Base-by-base conservation (phyloP, 2,329 filamentous ascomycete species). In the Fusarium verrucosum region DNA sequence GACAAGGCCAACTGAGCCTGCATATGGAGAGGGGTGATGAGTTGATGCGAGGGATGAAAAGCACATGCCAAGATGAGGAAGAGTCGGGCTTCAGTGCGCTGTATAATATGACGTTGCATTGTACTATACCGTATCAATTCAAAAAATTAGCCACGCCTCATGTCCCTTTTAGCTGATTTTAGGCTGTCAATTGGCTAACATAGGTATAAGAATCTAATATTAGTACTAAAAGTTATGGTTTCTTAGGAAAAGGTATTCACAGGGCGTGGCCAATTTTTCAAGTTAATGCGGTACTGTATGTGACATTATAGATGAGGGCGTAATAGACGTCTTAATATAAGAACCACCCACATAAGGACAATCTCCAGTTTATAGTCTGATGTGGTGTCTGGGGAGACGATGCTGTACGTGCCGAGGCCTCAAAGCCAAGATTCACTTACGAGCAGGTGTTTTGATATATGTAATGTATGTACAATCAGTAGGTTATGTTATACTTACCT, bases 1-100 rank as follows among this genome's bases (percentile, higher is more conserved):
- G 81, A 84, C 75, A 91, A 91, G 82, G 86, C 74, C 33, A 72
- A 72, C 37, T 77, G 70, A 70, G 70, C 62, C 36, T 71, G 69
- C 66, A 64, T 62, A 45, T 68, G 59, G 46, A 68, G 63, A 69
- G 35, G 70, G 17, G 23, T 60, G 28, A 72, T 33, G 58, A 50
- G 40, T 35, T 28, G 36, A 46, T 19, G 41, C 33, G 25, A 19
- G 38, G 38, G 35, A 62, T 35, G 58, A 47, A 66, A 58, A 60
- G 57, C 53, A 54, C 51, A 60, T 44, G 49, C 40, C 49, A 42
- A 54, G 28, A 35, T 35, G 54, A 43, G 25, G 44, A 46, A 47
- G 55, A 54, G 56, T 58, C 57, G 57, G 52, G 53, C 60, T 59
- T 59, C 58, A 66, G 70, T 68, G 65, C 64, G 62, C 62, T 73